Evolutionary conservation across 768 basidiomycete genomes (phyloP).

Genomic region (Tricholoma terreum): DNA sequence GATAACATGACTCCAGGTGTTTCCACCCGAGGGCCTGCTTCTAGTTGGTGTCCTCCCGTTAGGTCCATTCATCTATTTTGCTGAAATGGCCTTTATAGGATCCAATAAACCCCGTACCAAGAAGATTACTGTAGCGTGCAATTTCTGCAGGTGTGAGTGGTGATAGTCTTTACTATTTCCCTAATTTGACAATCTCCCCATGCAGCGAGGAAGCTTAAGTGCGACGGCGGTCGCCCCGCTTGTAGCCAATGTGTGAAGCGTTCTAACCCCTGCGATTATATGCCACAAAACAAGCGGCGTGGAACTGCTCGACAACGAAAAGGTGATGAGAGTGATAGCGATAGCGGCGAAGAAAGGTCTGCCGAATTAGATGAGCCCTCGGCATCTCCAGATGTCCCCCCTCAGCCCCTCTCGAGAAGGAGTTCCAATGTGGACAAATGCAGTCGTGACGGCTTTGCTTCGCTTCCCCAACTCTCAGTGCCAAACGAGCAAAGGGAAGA

Average conservation of each 20-base stretch:
- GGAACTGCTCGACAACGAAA: constrained; percentile 55
- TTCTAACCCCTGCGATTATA: constrained; percentile 76
- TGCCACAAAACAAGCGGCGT: constrained; percentile 73
- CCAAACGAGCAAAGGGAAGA: constrained; percentile 47
- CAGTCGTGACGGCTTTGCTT: constrained; percentile 35
- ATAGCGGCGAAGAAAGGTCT: constrained; percentile 60
- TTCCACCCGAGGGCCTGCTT: constrained; percentile 30
- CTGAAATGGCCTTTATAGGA: constrained; percentile 32
- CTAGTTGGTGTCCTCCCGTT: constrained; percentile 37
- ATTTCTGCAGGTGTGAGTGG: constrained; percentile 83
- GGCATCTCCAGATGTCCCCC: constrained; percentile 56
- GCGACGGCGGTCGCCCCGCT: constrained; percentile 81
- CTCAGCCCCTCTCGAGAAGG: constrained; percentile 45
- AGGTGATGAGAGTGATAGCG: constrained; percentile 66
- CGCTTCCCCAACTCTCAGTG: constrained; percentile 38
- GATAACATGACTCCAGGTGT: constrained; percentile 37
- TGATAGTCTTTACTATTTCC: constrained; percentile 9
- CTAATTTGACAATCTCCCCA: constrained; percentile 12
- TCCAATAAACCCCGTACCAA: constrained; percentile 69
- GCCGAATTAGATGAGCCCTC: constrained; percentile 49
- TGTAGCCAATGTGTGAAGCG: constrained; percentile 82
- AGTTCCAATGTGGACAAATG: constrained; percentile 47
- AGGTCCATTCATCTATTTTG: constrained; percentile 3
- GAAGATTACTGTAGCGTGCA: constrained; percentile 88
- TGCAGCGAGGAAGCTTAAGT: constrained; percentile 83